Evolutionary conservation across 73 alveolate genomes (phyloP), one percentile per base, ranked within the genome.

Genomic region (Tetrahymena borealis): DNA sequence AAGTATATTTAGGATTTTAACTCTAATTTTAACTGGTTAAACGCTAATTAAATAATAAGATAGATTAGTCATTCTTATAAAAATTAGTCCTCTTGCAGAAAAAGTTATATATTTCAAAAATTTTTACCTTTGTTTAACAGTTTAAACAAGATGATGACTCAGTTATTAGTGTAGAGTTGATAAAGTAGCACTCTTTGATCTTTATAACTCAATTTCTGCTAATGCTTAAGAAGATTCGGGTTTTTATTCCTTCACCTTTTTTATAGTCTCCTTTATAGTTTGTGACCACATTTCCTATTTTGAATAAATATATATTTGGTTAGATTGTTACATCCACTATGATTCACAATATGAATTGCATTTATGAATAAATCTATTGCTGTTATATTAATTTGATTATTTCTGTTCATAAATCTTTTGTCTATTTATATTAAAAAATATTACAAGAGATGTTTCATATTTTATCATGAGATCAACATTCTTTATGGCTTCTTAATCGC

Each of bases 171-270:
- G 95, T 85, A 96, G 95, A 36, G 98, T 94, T 60, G 93, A 95
- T 79, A 94, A 94, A 1, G 95, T 94, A 37, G 98, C 98, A 12
- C 97, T 94, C 91, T 95, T 94, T 7, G 96, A 93, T 95, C 98
- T 91, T 97, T 97, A 96, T 95, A 90, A 93, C 93, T 96, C 98
- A 11, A 94, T 96, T 92, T 96, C 98, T 40, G 95, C 98, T 42
- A 95, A 78, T 28, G 98, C 98, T 24, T 97, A 91, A 78, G 93
- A 95, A 90, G 41, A 85, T 90, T 95, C 96, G 11, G 93, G 78
- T 93, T 96, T 39, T 96, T 96, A 31, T 93, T 39, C 43, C 97
- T 95, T 96, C 96, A 96, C 91, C 94, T 96, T 39, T 92, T 96
- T 96, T 91, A 94, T 60, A 11, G 94, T 35, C 78, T 35, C 39